A percentile compares a stretch with the other conserved stretches of the same genome.
Evolutionary conservation across 2,329 filamentous ascomycete species (phyloP).

Genomic region (Colletotrichum scovillei): DNA sequence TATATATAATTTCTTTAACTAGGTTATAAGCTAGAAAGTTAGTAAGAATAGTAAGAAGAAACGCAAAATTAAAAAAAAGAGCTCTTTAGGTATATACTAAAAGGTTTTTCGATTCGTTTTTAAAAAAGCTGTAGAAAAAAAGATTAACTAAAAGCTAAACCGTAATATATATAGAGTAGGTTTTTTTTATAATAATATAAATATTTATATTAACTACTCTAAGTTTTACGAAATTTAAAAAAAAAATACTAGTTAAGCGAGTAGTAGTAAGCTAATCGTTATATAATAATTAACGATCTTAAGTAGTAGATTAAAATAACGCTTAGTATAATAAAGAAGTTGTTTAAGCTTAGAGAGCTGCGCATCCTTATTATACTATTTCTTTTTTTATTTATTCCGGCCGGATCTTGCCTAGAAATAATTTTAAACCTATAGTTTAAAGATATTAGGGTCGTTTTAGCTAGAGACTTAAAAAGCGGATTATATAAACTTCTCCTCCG

Average conservation of each 20-base stretch:
- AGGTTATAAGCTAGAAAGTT: slow-evolving; percentile 17
- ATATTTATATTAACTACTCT: neutral
- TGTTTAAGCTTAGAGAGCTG: slow-evolving; percentile 38
- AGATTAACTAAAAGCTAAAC: slow-evolving; percentile 37
- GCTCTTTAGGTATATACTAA: slow-evolving; percentile 41
- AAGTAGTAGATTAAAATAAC: slow-evolving; percentile 40
- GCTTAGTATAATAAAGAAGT: slow-evolving; percentile 42
- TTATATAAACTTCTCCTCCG: neutral
- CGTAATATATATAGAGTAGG: slow-evolving; percentile 36
- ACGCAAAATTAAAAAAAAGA: slow-evolving; percentile 34
- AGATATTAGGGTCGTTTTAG: neutral
- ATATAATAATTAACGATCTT: slow-evolving; percentile 41
- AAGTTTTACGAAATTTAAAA: slow-evolving; percentile 39
- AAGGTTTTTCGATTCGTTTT: slow-evolving; percentile 18
- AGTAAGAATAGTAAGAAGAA: slow-evolving; percentile 35
- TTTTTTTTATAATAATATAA: neutral
- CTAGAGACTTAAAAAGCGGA: neutral
- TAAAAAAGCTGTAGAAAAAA: slow-evolving; percentile 37
- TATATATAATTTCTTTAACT: too few relatives aligned
- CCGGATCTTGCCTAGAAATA: slow-evolving; percentile 33
- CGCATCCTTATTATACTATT: slow-evolving; percentile 32
- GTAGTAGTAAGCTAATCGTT: slow-evolving; percentile 28
- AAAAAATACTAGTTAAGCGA: slow-evolving; percentile 38
- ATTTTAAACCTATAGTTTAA: neutral
- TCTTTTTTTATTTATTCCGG: slow-evolving; percentile 38